Evolutionary conservation across 352 stramenopile genomes (phyloP).

Genomic region (Phytophthora brassicae): DNA sequence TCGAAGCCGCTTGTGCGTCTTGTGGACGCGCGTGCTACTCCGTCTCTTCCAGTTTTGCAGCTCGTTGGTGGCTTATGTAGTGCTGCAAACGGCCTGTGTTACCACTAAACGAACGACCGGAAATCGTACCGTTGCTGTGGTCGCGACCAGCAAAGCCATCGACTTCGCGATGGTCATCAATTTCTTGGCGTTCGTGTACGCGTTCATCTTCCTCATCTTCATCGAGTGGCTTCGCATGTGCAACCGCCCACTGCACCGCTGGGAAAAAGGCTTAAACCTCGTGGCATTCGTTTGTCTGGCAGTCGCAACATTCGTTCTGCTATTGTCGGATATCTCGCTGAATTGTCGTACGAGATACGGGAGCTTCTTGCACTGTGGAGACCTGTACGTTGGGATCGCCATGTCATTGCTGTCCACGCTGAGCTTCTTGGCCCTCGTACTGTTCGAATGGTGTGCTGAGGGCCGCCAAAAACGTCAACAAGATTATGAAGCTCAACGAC

Average conservation of each 20-base stretch:
- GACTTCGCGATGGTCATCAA: conserved; percentile 62
- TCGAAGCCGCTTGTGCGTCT: conserved; percentile 14
- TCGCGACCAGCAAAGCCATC: conserved; percentile 50
- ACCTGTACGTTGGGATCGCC: conserved; percentile 47
- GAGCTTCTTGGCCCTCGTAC: conserved; percentile 43
- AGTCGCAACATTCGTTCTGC: conserved; percentile 53
- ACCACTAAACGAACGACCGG: conserved; percentile 20
- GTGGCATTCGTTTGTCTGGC: conserved; percentile 41
- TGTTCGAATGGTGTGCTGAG: conserved; percentile 42
- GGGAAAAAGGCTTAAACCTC: conserved; percentile 53
- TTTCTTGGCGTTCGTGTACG: conserved; percentile 69
- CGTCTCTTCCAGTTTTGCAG: conserved; percentile 63
- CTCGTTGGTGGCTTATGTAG: conserved; percentile 57
- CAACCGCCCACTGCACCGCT: conserved; percentile 39
- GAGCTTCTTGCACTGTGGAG: conserved; percentile 58
- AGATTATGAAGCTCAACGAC: conserved; percentile 4
- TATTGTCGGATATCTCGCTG: conserved; percentile 54
- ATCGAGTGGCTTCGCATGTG: conserved; percentile 51
- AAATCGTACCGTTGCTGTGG: conserved; percentile 42
- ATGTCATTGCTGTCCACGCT: conserved; percentile 60
- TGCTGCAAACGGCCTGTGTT: conserved; percentile 50
- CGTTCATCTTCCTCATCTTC: conserved; percentile 53
- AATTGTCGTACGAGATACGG: conserved; percentile 49
- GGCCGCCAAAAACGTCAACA: background rate
- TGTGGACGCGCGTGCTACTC: conserved; percentile 46